Evolutionary conservation across 2,329 filamentous ascomycete genomes (phyloP).

Genomic region (Venturia oleaginea): DNA sequence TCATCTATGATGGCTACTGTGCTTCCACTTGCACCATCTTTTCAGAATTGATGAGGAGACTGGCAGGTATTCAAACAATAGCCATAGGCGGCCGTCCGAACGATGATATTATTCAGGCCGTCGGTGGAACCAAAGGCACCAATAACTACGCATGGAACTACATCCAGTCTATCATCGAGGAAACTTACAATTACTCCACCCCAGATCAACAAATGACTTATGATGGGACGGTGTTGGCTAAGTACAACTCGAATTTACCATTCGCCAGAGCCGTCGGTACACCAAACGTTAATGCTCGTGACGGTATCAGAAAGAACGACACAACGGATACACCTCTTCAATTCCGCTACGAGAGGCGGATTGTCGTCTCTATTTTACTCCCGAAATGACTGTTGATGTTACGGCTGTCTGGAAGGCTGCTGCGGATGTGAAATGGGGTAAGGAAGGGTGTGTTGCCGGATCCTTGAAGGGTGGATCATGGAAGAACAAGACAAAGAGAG

Average conservation of each 20-base stretch:
- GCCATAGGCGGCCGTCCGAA: slow-evolving; percentile 42
- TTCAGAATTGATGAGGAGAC: slow-evolving; percentile 43
- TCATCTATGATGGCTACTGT: slow-evolving; percentile 51
- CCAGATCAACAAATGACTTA: slow-evolving; percentile 18
- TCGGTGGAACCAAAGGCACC: slow-evolving; percentile 45
- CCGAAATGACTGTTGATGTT: slow-evolving; percentile 32
- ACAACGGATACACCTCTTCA: slow-evolving; percentile 26
- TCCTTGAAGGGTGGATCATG: not conserved
- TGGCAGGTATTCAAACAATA: slow-evolving; percentile 45
- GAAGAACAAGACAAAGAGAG: not conserved
- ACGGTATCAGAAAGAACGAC: slow-evolving; percentile 27
- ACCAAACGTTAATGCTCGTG: slow-evolving; percentile 26
- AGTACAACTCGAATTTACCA: slow-evolving; percentile 22
- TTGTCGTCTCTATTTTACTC: slow-evolving; percentile 32
- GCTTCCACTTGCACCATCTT: slow-evolving; percentile 51
- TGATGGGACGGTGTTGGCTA: slow-evolving; percentile 22
- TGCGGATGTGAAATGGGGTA: slow-evolving; percentile 28
- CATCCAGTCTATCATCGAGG: slow-evolving; percentile 19
- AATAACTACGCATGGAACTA: slow-evolving; percentile 27
- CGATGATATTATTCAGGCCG: slow-evolving; percentile 42
- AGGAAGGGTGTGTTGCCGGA: slow-evolving; percentile 24
- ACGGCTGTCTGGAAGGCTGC: slow-evolving; percentile 30
- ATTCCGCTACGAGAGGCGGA: slow-evolving; percentile 32
- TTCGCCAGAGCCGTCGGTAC: slow-evolving; percentile 20
- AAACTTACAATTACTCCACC: slow-evolving; percentile 13